Evolutionary conservation across 257 asterid genomes (phyloP), one percentile per base, ranked within the genome.

Genomic region (Orobanche coerulescens): DNA sequence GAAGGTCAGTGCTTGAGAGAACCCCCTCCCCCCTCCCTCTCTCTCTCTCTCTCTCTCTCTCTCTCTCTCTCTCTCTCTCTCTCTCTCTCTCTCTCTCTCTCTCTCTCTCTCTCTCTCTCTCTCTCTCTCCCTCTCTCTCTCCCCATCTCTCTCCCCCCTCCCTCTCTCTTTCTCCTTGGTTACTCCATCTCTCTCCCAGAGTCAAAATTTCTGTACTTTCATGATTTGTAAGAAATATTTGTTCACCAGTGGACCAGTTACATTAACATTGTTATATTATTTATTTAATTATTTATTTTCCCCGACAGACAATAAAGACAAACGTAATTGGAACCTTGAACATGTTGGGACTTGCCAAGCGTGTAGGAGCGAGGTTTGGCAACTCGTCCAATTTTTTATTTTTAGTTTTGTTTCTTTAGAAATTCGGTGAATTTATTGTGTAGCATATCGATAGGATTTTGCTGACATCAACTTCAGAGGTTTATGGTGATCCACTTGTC

Each of bases 291-390:
- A 28, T n/a, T n/a, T n/a, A n/a, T n/a, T n/a, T n/a, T n/a, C n/a
- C 28, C 31, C 60, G 23, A 61, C 83, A 93, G 99, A 93, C 97
- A 4, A 93, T 89, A 69, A 93, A 93, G 87, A 89, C 99, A 11
- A 93, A 84, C 58, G 97, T 93, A 11, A 93, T 93, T 46, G 97
- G 97, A 77, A 93, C 99, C 3, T 66, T 93, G 8, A 89, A 89
- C 86, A 93, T 93, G 97, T 67, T 93, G 83, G 99, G 97, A 57
- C 97, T 93, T 69, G 97, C 97, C 71, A 93, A 93, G 86, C 81
- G 99, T 57, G 96, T 93, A 2, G 99, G 99, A 28, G 99, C 99
- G 53, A 86, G 97, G 99, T 89, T 58, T 39, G 65, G 58, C 60
- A 5, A n/a, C 56, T 59, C 10, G 4, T 64, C 33, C 34, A 6